Evolutionary conservation across 2,329 filamentous ascomycete species (phyloP).

Genomic region (Alternaria sp.): DNA sequence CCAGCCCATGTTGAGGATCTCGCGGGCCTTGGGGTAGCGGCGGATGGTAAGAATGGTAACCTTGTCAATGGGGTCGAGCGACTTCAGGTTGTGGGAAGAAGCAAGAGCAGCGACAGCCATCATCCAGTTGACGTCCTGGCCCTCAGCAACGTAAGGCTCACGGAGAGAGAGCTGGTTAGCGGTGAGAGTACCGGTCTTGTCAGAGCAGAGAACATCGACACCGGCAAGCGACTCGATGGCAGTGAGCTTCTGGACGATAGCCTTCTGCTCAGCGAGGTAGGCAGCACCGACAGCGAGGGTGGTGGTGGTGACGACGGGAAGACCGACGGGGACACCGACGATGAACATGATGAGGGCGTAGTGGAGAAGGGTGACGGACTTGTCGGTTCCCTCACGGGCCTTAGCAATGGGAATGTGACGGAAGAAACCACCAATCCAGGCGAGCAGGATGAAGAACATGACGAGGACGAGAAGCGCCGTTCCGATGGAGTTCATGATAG

Average conservation of each 20-base stretch:
- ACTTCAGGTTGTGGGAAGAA: conserved; percentile 80
- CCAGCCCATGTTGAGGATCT: conserved; percentile 77
- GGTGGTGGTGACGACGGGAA: conserved; percentile 79
- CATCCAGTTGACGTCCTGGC: conserved; percentile 83
- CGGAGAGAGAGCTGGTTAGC: conserved; percentile 78
- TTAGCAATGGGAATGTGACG: conserved; percentile 69
- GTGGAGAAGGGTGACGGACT: conserved; percentile 66
- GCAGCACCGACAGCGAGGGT: conserved; percentile 78
- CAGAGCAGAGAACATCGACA: conserved; percentile 80
- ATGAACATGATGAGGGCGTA: conserved; percentile 64
- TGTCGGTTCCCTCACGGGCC: conserved; percentile 56
- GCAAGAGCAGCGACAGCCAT: conserved; percentile 80
- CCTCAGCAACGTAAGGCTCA: conserved; percentile 77
- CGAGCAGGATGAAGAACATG: conserved; percentile 76
- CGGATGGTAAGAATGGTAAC: conserved; percentile 78
- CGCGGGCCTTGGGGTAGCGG: conserved; percentile 77
- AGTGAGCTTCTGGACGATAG: conserved; percentile 80
- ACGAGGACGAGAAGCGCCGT: conserved; percentile 75
- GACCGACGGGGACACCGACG: conserved; percentile 78
- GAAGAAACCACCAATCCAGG: conserved; percentile 83
- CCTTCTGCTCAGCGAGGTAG: conserved; percentile 78
- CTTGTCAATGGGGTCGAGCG: conserved; percentile 80
- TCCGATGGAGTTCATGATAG: conserved; percentile 83
- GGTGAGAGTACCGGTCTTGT: conserved; percentile 81
- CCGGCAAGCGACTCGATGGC: conserved; percentile 71